These are phyloP conservation scores for Globisporangium radiosum DNA, from an alignment of 352 stramenopile genomes.

Conservation along the genomic window DNA sequence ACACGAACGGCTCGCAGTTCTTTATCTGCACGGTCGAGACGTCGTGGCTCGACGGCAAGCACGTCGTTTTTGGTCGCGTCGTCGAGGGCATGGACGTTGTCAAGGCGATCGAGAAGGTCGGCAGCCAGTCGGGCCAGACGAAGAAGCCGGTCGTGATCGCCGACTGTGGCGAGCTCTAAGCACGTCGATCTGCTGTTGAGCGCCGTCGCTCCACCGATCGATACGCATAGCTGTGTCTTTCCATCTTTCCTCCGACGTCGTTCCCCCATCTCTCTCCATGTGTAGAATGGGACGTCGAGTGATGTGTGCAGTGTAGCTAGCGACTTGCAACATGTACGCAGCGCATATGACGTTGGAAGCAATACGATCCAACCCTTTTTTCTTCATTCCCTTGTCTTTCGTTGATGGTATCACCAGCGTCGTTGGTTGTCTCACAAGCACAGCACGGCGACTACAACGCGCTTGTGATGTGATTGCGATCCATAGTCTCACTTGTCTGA, in stretches of 20 bases:
- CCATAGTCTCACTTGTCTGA: too few relatives aligned
- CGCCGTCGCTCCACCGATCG: background rate
- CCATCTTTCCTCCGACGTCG: background rate
- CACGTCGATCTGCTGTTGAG: background rate
- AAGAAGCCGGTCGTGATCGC: constrained; percentile 89
- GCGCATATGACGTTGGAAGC: background rate
- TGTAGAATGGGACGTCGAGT: background rate
- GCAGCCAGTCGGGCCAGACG: constrained; percentile 90
- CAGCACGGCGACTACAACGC: background rate
- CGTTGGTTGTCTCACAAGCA: background rate
- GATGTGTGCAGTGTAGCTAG: background rate
- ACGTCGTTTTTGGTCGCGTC: constrained; percentile 95
- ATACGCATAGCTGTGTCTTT: background rate
- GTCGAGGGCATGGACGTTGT: constrained; percentile 96
- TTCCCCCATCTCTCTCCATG: too few relatives aligned
- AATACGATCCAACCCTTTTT: background rate
- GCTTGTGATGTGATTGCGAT: background rate
- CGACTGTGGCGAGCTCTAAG: constrained; percentile 93
- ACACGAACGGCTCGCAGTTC: constrained; percentile 98
- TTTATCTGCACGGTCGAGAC: constrained; percentile 93
- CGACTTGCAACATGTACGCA: background rate
- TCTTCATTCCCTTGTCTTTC: background rate
- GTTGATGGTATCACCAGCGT: background rate
- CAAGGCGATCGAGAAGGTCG: constrained; percentile 95
- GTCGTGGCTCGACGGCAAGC: constrained; percentile 88